Base-by-base conservation (phyloP, 371 early-diverging fungal genomes). In the Actinomortierella ambigua region DNA sequence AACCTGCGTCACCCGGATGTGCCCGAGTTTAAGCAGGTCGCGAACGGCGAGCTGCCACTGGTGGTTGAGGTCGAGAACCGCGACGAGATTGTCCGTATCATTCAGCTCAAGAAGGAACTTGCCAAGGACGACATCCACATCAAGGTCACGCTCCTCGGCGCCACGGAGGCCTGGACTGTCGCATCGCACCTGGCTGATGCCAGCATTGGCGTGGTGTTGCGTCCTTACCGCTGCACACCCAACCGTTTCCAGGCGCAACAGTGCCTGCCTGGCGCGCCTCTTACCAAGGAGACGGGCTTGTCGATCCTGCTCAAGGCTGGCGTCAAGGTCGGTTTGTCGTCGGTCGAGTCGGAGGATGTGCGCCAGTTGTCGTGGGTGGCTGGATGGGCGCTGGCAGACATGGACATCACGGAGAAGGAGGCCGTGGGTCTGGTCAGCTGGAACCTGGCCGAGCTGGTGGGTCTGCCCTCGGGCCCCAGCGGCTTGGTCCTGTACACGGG, bases 351-450 rank as follows among this genome's bases (percentile, higher is more conserved):
- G 46, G 83, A 86, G n/a, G 69, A 77, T 47, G 85, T 84, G 3
- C 83, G 91, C 52, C 85, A 87, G 42, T 68, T 93, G 61, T 81
- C 86, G 2, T 92, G 90, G 88, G 92, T 89, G 64, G 90, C 94
- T 26, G 91, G 88, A n/a, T 91, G 90, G 91, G 82, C 83, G 13
- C 65, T 78, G 1, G 80, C 85, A 5, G 69, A 69, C 24, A 73
- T 75, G 65, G 77, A 79, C 8, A 77, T 89, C 18, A 62, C 79
- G 0, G 86, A 86, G 66, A 75, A 65, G 47, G 85, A 91, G 22
- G 89, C 91, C 14, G 82, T 92, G 41, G 87, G 83, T 14, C 83
- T 90, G 24, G 81, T 92, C n/a, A 87, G 90, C 29, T 86, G 87
- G 77, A 87, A 87, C 57, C 63, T 90, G 39, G 85, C 84, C 26